Base-by-base conservation (phyloP, 139 green algal genomes). In the Chlorella sp. region DNA sequence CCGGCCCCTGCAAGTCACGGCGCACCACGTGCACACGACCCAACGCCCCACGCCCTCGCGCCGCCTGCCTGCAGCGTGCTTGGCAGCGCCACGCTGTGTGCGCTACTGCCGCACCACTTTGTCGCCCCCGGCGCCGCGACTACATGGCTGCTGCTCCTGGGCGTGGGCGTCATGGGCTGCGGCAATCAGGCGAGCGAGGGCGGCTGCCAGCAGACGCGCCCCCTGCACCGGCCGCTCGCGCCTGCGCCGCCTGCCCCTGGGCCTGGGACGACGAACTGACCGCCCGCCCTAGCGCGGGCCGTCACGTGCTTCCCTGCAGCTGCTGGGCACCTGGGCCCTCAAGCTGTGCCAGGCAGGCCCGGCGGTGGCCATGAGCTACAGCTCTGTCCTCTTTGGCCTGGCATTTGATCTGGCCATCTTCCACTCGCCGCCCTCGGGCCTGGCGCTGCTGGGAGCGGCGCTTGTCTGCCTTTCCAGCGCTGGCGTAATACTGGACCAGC, bases 301-400 rank as follows among this genome's bases (percentile, higher is more conserved):
- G n/a, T n/a, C n/a, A n/a, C n/a, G n/a, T n/a, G n/a, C n/a, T n/a
- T n/a, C n/a, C 4, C 29, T 75, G 68, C 80, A 85, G 80, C 74
- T 85, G 64, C 75, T 73, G 67, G 76, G 77, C 71, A 87, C 82
- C 7, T 40, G 41, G 45, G 77, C 73, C 0, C 82, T 87, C 11
- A 78, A 72, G 38, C 73, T 62, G 23, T 48, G 38, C 40, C 74
- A 74, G 41, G 81, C 81, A 8, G 77, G 77, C 0, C 81, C 81
- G 3, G 74, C 77, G 11, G 72, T 83, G 1, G 77, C 81, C 17
- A 86, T 83, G 73, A 79, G 65, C 27, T 86, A 86, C 60, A 51
- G 81, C n/a, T 76, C 60, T 31, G 51, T 84, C 33, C 65, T 84
- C 14, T 77, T 53, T 56, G 58, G 59, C 27, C 33, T 84, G 27